Evolutionary conservation across 768 basidiomycete species (phyloP).

Genomic region (Saitozyma podzolica): DNA sequence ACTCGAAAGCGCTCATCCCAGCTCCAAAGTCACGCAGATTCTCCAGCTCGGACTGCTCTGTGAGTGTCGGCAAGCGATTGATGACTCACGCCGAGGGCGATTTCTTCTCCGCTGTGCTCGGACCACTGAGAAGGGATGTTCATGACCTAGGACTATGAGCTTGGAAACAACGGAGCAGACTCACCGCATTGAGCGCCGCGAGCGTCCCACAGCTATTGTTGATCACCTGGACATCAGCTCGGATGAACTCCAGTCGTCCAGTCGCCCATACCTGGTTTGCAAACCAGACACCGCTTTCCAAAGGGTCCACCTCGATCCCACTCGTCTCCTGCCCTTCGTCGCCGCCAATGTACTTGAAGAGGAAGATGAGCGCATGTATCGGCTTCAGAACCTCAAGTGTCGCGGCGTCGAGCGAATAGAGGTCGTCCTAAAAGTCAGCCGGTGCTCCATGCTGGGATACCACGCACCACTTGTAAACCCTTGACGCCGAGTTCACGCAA

Average conservation of each 20-base stretch:
- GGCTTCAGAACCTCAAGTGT: slow-evolving; percentile 74
- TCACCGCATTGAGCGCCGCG: slow-evolving; percentile 83
- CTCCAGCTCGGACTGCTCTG: slow-evolving; percentile 61
- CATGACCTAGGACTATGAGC: slow-evolving; percentile 36
- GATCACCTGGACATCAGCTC: slow-evolving; percentile 61
- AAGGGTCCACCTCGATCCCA: slow-evolving; percentile 53
- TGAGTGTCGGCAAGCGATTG: not conserved
- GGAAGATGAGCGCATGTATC: slow-evolving; percentile 84
- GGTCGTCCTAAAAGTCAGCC: slow-evolving; percentile 40
- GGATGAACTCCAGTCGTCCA: not conserved
- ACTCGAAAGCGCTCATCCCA: slow-evolving; percentile 75
- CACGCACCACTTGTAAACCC: slow-evolving; percentile 49
- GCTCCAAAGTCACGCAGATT: slow-evolving; percentile 74
- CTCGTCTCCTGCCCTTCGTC: slow-evolving; percentile 30
- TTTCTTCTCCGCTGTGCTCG: slow-evolving; percentile 27
- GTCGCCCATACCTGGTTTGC: slow-evolving; percentile 64
- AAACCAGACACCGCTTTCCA: slow-evolving; percentile 69
- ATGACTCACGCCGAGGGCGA: slow-evolving; percentile 45
- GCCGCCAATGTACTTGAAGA: slow-evolving; percentile 90
- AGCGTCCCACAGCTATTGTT: slow-evolving; percentile 97
- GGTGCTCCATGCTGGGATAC: not conserved
- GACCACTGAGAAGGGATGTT: slow-evolving; percentile 40
- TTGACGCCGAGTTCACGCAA: slow-evolving; percentile 46
- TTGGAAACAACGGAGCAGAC: not conserved
- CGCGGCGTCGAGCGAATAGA: slow-evolving; percentile 47